phyloP scores from a whole-genome alignment of 805 yeast species.

The Metschnikowia henanensis region DNA sequence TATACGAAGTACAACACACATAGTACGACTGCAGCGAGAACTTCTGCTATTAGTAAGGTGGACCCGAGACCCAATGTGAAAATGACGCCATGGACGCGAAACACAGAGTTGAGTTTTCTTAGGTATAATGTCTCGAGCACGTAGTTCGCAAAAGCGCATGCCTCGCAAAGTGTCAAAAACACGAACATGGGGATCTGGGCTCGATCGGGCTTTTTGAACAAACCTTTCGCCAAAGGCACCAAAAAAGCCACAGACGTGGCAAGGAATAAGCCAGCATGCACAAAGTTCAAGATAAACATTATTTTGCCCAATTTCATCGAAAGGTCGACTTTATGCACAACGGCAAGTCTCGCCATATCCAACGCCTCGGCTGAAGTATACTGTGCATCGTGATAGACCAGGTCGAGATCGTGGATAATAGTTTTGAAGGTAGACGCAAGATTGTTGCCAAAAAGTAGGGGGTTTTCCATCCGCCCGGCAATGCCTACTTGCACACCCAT shows the following conservation, averaged over 20 bases:
- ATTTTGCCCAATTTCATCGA: conserved; percentile 11
- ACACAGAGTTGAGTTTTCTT: conserved; percentile 9
- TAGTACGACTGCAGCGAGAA: conserved; percentile 10
- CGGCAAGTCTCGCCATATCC: conserved; percentile 13
- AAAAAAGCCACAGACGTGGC: conserved; percentile 1
- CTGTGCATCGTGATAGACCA: conserved; percentile 11
- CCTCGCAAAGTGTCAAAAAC: conserved; percentile 11
- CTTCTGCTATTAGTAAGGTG: conserved; percentile 11
- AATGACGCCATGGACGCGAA: conserved; percentile 12
- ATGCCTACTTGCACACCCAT: conserved; percentile 47
- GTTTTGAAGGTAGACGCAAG: conserved; percentile 11
- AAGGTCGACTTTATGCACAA: conserved; percentile 12
- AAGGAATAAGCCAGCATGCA: conserved; percentile 5
- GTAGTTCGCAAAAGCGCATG: conserved; percentile 11
- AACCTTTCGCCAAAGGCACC: conserved; percentile 2
- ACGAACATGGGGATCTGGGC: conserved; percentile 3
- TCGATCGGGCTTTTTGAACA: not conserved
- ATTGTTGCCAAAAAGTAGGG: conserved; percentile 19
- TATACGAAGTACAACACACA: conserved; percentile 5
- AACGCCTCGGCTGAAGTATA: conserved; percentile 5
- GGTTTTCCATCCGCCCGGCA: conserved; percentile 40
- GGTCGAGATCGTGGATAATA: conserved; percentile 13
- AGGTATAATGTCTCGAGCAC: conserved; percentile 11
- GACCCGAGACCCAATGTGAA: conserved; percentile 14
- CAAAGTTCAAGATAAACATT: conserved; percentile 9